Base-by-base conservation (phyloP, 78 protist genomes). In the Bigelowiella natans region DNA sequence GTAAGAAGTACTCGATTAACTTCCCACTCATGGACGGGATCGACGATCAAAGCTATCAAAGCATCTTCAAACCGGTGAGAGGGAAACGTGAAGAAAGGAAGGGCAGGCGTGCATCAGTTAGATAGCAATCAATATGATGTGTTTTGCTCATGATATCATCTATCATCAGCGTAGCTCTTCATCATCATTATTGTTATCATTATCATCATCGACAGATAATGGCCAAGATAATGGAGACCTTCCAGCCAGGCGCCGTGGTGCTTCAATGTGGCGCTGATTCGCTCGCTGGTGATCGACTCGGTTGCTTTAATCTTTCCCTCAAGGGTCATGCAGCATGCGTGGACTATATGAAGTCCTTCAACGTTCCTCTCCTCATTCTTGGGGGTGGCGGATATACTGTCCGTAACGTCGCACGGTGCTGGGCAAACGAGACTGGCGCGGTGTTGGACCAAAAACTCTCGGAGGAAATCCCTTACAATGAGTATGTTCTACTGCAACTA, bases 311-410 rank as follows among this genome's bases (percentile, higher is more conserved):
- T 38, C 91, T 99, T 30, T 86, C 98, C 18, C 3, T 96, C 86
- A 39, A 38, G n/a, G 97, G 91, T 18, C 94, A 93, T 82, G 94
- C 90, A 40, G 88, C 51, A 36, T 89, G 92, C 64, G 92, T 93
- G 31, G 30, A 29, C n/a, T 85, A 83, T 1, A 87, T 85, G 83
- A 2, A 3, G 86, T 51, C 91, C 30, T 96, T 97, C 89, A 64
- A 86, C 39, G 39, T 96, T 36, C 99, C 99, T 7, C 29, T 89
- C 3, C 85, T 98, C 73, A 91, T 98, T 28, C 94, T 98, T 31
- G 99, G 99, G 31, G 99, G 99, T 28, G 99, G 99, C 36, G 99
- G 99, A 11, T 99, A 99, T 93, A 97, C 99, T 0, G 94, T 97
- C 39, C 93, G 98, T 30, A 98, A 98, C 39, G 99, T 97, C 1